Evolutionary conservation across 1,284 basidiomycete species (phyloP).

Genomic region (Mycosarcoma maydis): DNA sequence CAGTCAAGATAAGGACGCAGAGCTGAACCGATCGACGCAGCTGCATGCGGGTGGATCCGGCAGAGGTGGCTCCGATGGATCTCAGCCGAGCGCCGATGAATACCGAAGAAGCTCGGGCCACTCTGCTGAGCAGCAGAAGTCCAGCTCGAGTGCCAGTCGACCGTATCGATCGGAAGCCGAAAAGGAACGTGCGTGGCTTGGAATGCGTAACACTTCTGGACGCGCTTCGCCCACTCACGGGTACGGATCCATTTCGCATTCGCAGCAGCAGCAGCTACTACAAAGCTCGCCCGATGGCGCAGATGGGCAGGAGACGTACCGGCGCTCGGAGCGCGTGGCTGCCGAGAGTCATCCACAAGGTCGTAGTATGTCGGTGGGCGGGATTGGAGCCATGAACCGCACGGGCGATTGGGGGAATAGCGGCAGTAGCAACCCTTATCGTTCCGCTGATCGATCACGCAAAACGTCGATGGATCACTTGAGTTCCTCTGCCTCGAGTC

Average conservation of each 20-base stretch:
- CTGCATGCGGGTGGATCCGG: neutral
- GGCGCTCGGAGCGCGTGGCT: constrained; percentile 4
- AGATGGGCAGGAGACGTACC: neutral
- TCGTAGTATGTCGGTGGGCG: constrained; percentile 35
- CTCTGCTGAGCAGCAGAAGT: constrained; percentile 22
- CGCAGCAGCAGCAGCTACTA: neutral
- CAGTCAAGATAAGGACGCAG: neutral
- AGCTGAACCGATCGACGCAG: constrained; percentile 3
- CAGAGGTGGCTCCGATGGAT: constrained; percentile 1
- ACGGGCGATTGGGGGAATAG: constrained; percentile 19
- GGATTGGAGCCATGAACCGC: constrained; percentile 29
- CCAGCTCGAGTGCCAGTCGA: constrained; percentile 28
- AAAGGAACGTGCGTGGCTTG: constrained; percentile 43
- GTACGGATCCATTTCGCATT: constrained; percentile 23
- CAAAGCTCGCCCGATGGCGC: neutral
- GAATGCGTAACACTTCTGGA: constrained; percentile 28
- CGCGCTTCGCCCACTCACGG: constrained; percentile 18
- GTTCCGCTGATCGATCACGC: constrained; percentile 14
- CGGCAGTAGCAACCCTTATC: neutral
- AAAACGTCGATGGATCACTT: constrained; percentile 31
- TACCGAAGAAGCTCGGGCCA: constrained; percentile 1
- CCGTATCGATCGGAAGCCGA: constrained; percentile 40
- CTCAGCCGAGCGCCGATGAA: constrained; percentile 3
- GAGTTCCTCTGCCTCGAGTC: constrained; percentile 23
- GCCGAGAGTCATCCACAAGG: constrained; percentile 32